Base-by-base conservation (phyloP, 208 protist species). In the Trypanosoma grayi region DNA sequence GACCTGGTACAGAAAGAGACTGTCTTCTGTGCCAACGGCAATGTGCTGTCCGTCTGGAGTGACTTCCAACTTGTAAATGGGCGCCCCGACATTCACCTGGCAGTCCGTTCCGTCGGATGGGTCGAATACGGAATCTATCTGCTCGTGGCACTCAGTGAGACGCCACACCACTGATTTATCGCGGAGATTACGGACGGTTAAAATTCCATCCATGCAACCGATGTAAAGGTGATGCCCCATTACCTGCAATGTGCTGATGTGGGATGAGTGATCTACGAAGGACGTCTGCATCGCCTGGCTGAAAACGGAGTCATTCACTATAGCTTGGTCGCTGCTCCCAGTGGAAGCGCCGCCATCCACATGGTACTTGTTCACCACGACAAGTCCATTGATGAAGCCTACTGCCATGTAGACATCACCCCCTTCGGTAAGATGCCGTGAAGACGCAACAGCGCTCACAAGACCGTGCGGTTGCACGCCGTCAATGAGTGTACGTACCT, bases 21-120 rank as follows among this genome's bases (percentile, higher is more conserved):
- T 61, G 34, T 69, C 52, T 30, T 46, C 58, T 36, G 73, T 79
- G 9, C 73, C 73, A 47, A 79, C 60, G 14, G 73, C 73, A 18
- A 79, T 65, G 41, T 69, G 66, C n/a, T 74, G 51, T 22, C 56
- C 60, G 51, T 74, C 67, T 13, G 43, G 51, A n/a, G 66, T 65
- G 2, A 75, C 60, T 28, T 74, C 65, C 20, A 79, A 2, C 30
- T 55, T 59, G 46, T 69, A 79, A 55, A 79, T 79, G 30, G 73
- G 73, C 1, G 51, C 53, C 8, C 73, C 67, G 31, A 79, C 61
- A 61, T 62, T 24, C 36, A 73, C 53, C 16, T 10, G 9, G 28
- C n/a, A 51, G 22, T 51, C 31, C 1, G 30, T n/a, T 40, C 0
- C 13, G 27, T 5, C 27, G 28, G 37, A 54, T 18, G 13, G 31